A percentile compares a stretch with the other conserved stretches of the same genome.
Conservation (phyloP, 2,329 filamentous ascomycete species). For the Sporothrix luriei region DNA sequence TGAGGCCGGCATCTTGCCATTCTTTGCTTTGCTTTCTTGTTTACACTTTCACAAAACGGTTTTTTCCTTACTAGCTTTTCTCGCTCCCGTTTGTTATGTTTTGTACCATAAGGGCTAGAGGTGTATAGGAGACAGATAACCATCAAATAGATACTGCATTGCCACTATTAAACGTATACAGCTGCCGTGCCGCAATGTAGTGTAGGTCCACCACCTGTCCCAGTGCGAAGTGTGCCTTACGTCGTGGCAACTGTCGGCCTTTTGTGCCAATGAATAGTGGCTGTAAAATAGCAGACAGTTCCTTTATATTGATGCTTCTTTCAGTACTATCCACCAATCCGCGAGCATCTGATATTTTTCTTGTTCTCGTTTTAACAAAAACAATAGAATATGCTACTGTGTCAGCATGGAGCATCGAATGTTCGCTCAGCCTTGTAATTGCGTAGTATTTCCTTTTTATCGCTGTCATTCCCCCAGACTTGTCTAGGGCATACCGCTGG, state of each 20-base stretch:
- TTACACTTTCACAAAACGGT: neutral
- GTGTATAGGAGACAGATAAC: constrained; percentile 18
- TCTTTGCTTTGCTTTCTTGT: constrained; percentile 1
- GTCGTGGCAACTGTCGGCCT: constrained; percentile 20
- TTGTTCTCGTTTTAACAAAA: too few species aligned
- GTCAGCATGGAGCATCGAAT: too few species aligned
- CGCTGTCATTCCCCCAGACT: too few species aligned
- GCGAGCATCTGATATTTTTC: too few species aligned
- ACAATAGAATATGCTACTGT: too few species aligned
- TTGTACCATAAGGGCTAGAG: constrained; percentile 21
- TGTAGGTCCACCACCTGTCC: neutral
- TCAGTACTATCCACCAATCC: too few species aligned
- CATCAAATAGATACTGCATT: constrained; percentile 1
- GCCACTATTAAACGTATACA: neutral
- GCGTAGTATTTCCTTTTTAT: too few species aligned
- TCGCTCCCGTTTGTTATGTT: neutral
- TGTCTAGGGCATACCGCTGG: too few species aligned
- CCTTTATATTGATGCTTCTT: too few species aligned
- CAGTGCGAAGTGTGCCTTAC: neutral
- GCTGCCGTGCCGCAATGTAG: neutral
- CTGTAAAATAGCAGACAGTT: neutral
- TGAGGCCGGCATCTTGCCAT: neutral
- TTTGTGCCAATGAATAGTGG: neutral
- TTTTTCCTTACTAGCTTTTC: neutral
- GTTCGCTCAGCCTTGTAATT: too few species aligned